Evolutionary conservation across 2,329 filamentous ascomycete genomes (phyloP), one percentile per base, ranked within the genome.

Genomic region (Rhynchosporium secalis): DNA sequence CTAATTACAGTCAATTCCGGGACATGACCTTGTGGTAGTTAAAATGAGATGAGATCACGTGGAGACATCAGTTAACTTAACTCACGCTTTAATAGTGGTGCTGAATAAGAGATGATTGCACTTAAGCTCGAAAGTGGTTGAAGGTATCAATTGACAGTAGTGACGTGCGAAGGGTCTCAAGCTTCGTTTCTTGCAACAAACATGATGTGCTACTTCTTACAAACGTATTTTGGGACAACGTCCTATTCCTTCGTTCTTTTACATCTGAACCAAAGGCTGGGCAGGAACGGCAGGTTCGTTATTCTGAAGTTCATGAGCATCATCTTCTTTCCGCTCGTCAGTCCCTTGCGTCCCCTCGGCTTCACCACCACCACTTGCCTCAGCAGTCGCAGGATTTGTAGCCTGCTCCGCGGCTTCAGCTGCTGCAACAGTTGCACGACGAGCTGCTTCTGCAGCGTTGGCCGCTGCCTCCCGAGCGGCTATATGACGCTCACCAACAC

Each of bases 401-500:
- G 62, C 58, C 13, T 62, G 62, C 38, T 67, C 66, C 3, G 63
- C 68, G 20, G 65, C 65, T 28, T 64, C 68, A 26, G 66, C 70
- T 36, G 62, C 71, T 40, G 66, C 68, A 29, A 65, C 65, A 43
- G 49, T 62, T 9, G 69, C 67, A 47, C 67, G 65, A 62, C 69
- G 66, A 52, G 70, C 69, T 47, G 66, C 69, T 54, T 71, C 71
- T 33, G 67, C 68, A 43, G 68, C 69, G 59, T 67, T 70, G 9
- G 69, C 71, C 61, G 72, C 72, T 10, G 70, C 72, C 49, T 74
- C 72, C 40, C 73, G 66, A 28, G 72, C 72, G 36, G 72, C 71
- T 59, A 89, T 87, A 65, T 89, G 86, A 55, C 85, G 77, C 74
- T 89, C 86, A 0, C 85, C 85, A 29, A 89, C 80, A 9, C 86